phyloP scores from a whole-genome alignment of 306 rosid genomes.

The Sindora glabra region DNA sequence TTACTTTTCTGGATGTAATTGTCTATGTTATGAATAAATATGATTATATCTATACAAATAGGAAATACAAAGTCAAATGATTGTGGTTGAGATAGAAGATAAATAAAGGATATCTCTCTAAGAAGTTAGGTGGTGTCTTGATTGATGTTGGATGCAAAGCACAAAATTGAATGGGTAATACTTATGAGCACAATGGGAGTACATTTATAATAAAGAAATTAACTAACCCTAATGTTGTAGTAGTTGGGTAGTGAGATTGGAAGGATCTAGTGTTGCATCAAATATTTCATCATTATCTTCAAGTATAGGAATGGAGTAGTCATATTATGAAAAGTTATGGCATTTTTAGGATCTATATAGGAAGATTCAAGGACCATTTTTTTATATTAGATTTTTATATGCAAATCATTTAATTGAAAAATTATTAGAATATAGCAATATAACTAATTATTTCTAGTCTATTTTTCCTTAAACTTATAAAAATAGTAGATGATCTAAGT shows the following conservation, averaged over 20 bases:
- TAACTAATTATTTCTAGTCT: too few species aligned
- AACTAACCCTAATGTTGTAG: conserved; percentile 22
- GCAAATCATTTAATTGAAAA: too few species aligned
- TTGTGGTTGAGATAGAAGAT: conserved; percentile 34
- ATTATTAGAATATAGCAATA: too few species aligned
- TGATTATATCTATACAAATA: conserved; percentile 48
- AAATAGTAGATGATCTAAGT: too few species aligned
- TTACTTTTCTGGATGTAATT: conserved; percentile 15
- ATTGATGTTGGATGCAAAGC: conserved; percentile 30
- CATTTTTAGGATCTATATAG: conserved; percentile 80
- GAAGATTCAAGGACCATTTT: conserved; percentile 87
- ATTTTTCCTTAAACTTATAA: too few species aligned
- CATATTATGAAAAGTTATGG: conserved; percentile 57
- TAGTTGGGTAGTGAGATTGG: conserved; percentile 25
- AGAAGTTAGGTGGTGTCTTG: conserved; percentile 23
- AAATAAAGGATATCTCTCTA: conserved; percentile 33
- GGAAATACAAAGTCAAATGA: conserved; percentile 29
- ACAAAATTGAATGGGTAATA: conserved; percentile 17
- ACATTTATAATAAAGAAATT: conserved; percentile 10
- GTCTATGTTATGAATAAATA: conserved; percentile 26
- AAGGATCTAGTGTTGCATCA: conserved; percentile 31
- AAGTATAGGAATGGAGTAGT: conserved; percentile 35
- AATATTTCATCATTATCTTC: conserved; percentile 30
- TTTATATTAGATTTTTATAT: conserved; percentile 51
- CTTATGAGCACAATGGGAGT: conserved; percentile 31